These are phyloP conservation scores for Chaetomium strumarium DNA, from an alignment of 2,329 filamentous ascomycete genomes.

Conservation along the genomic window DNA sequence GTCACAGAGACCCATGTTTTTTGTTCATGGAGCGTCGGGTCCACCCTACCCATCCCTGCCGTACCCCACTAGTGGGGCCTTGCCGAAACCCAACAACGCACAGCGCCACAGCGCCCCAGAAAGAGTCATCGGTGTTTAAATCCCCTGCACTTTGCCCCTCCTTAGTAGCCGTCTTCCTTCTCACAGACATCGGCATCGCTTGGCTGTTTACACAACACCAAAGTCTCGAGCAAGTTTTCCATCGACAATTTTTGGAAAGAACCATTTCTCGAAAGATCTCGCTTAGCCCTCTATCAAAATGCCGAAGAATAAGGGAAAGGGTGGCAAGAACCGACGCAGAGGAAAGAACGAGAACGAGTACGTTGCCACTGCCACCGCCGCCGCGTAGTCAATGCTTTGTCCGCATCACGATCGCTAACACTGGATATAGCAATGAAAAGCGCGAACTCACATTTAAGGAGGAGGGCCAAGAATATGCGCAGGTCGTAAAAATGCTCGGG, in stretches of 20 bases:
- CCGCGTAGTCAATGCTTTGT: background rate
- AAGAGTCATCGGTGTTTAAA: slow-evolving; percentile 14
- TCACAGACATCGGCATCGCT: slow-evolving; percentile 12
- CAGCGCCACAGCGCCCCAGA: slow-evolving; percentile 6
- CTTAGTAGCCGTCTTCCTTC: slow-evolving; percentile 3
- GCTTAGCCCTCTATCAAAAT: slow-evolving; percentile 18
- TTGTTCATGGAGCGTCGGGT: too few species aligned
- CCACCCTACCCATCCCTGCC: slow-evolving; percentile 7
- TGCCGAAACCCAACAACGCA: slow-evolving; percentile 9
- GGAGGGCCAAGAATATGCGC: slow-evolving; percentile 75
- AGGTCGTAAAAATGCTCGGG: slow-evolving; percentile 80
- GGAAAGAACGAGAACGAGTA: slow-evolving; percentile 96
- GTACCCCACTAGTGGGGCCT: too few species aligned
- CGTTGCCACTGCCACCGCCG: too few species aligned
- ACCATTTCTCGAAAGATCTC: background rate
- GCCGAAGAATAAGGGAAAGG: slow-evolving; percentile 49
- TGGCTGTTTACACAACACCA: background rate
- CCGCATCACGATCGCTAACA: slow-evolving; percentile 10
- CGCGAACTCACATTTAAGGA: slow-evolving; percentile 98
- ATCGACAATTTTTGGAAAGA: slow-evolving; percentile 1
- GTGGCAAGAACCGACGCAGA: slow-evolving; percentile 96
- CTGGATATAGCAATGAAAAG: slow-evolving; percentile 67
- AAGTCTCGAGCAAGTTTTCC: background rate
- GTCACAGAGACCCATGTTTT: too few species aligned
- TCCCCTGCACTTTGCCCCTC: slow-evolving; percentile 10